Base-by-base conservation (phyloP, 306 rosid species). In the Cyclanthera cordifolia region DNA sequence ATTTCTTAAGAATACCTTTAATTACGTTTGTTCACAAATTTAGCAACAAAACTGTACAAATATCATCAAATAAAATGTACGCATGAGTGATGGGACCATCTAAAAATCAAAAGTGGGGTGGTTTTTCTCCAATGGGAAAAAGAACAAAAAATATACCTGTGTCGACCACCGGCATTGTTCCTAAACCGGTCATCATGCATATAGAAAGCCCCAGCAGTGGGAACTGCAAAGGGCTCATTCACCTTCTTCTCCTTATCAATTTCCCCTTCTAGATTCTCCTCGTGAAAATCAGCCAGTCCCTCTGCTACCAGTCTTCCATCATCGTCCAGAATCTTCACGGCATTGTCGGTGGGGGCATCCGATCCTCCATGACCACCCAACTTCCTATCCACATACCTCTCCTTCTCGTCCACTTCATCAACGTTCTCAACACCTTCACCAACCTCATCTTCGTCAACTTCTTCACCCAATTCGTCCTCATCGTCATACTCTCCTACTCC, bases 181-280 rank as follows among this genome's bases (percentile, higher is more conserved):
- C 95, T 80, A 56, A 91, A 91, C 46, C 97, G 85, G 43, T 91
- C 97, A 69, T 91, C 97, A 16, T 91, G 97, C 97, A 91, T 91
- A 76, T 91, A 91, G 71, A 91, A 91, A 2, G 96, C 97, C 73
- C 97, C 97, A 16, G 97, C 96, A 0, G 97, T 88, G 47, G 96
- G 97, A 50, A 91, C 97, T 0, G 97, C 90, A 75, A 88, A 91
- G 21, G 97, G 97, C 67, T 88, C 96, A 61, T 87, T 82, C 85
- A 86, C 95, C 87, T 86, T 89, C 83, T 91, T 89, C 95, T 85
- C 96, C 75, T 69, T 84, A 37, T 70, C 66, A 32, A 61, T 24
- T 32, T 74, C 90, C 8, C 65, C 79, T 1, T 52, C 90, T 75
- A 27, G 73, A 34, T 72, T 70, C 72, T 53, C 88, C 0, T 50